A percentile compares a stretch with the other conserved stretches of the same genome.
Evolutionary conservation across 75 land plant species (phyloP).

Genomic region (Gnetum montanum): DNA sequence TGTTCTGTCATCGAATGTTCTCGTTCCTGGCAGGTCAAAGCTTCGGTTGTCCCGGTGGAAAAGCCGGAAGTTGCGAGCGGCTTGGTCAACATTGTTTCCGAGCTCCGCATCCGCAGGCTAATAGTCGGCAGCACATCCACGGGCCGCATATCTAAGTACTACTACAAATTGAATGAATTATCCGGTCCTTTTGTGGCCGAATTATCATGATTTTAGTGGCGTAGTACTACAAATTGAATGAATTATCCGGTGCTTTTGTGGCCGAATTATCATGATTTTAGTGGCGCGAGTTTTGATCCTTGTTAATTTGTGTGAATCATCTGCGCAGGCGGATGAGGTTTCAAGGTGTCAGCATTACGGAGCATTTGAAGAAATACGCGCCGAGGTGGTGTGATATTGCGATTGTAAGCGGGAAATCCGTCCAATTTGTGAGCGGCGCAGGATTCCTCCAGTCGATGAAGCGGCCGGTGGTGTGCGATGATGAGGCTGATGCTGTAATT

Average conservation of each 20-base stretch:
- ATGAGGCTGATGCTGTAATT: too few species aligned
- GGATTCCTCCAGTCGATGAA: too few species aligned
- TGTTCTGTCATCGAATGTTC: not conserved
- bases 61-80: slow-evolving; percentile 1
- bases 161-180: not conserved
- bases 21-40: slow-evolving; percentile 1
- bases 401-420: too few species aligned
- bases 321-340: not conserved
- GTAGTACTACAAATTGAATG: too few species aligned
- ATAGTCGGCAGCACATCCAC: slow-evolving; percentile 5
- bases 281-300: not conserved
- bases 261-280: not conserved
- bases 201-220: too few species aligned
- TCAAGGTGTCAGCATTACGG: not conserved
- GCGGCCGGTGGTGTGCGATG: too few species aligned
- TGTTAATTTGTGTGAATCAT: not conserved
- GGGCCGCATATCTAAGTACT: not conserved
- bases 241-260: not conserved
- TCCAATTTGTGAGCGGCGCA: too few species aligned
- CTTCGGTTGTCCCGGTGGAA: not conserved
- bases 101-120: slow-evolving; percentile 7
- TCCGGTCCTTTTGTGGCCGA: not conserved
- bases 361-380: too few species aligned
- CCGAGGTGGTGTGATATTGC: too few species aligned
- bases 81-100: slow-evolving; percentile 4